Base-by-base conservation (phyloP, 139 green algal species). In the Picochlorum costavermella region DNA sequence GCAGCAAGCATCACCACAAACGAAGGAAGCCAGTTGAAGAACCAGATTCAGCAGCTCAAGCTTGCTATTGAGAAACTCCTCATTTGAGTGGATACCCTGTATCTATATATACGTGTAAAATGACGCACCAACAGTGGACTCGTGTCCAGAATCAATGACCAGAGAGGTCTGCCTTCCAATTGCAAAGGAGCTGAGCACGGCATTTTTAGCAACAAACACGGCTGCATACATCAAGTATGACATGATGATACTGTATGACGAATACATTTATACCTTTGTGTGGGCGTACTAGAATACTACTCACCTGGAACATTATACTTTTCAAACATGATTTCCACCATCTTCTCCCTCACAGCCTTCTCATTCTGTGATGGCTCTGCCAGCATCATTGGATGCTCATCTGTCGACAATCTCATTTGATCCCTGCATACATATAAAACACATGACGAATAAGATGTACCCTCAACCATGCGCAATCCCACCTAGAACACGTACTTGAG, bases 11-110 rank as follows among this genome's bases (percentile, higher is more conserved):
- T 99, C 25, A 99, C 93, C 30, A 94, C 88, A 61, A 98, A 98
- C 75, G 94, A 99, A 72, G 93, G 89, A 69, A 95, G 84, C 68
- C 91, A 96, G 83, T 86, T 99, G 30, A 96, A 97, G 78, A 79
- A 56, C 26, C 93, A 98, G 73, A 97, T 99, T 60, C 82, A 94
- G 72, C 79, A 84, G 51, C 78, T 98, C 12, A 97, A 96, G 84
- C 70, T 84, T 40, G 80, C 83, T 12, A 97, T 98, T 69, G 92
- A 98, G 81, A 97, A 97, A 84, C 81, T 98, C 59, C 84, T 98
- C 31, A 96, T 96, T 56, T 96, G 28, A 74, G 23, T 17, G 20
- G 20, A 23, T 56, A 28, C 23, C 12, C 58, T 20, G 25, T 64
- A 23, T 16, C 28, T 9, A 30, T 61, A 26, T 45, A 66, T 56